phyloP scores from a whole-genome alignment of 768 basidiomycete genomes.

The Kwoniella sp. region DNA sequence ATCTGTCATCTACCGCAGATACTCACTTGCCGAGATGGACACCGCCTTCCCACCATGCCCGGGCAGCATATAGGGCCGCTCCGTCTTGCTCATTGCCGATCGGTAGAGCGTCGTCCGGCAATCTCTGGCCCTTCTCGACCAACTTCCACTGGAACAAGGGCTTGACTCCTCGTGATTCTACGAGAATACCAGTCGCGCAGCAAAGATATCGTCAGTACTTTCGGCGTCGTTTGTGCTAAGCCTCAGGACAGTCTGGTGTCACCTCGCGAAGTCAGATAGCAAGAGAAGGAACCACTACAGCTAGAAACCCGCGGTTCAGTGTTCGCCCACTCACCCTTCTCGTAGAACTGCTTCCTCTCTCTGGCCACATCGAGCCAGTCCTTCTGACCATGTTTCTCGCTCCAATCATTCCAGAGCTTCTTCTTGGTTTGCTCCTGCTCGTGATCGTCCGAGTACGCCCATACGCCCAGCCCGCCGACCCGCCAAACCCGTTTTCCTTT shows the following conservation, averaged over 20 bases:
- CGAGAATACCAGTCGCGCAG: not conserved
- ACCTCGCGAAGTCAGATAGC: no score
- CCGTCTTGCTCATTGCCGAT: conserved; percentile 48
- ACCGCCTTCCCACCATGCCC: conserved; percentile 51
- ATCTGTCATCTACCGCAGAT: not conserved
- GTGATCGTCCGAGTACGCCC: conserved; percentile 37
- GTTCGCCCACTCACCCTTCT: conserved; percentile 27
- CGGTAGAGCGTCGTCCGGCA: conserved; percentile 48
- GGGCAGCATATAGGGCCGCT: conserved; percentile 40
- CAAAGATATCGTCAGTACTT: conserved; percentile 6
- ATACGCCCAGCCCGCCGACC: conserved; percentile 46
- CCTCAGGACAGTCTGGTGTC: no score
- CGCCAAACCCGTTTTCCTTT: conserved; percentile 44
- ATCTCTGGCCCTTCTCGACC: conserved; percentile 38
- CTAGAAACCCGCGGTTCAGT: not conserved
- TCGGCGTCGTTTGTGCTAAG: not conserved
- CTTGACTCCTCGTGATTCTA: conserved; percentile 44
- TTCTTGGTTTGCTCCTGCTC: conserved; percentile 32
- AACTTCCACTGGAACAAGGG: conserved; percentile 52
- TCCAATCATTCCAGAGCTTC: conserved; percentile 39
- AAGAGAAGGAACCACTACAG: no score
- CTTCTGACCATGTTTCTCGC: conserved; percentile 29
- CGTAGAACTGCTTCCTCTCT: conserved; percentile 42
- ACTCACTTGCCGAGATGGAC: conserved; percentile 53
- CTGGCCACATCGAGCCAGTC: conserved; percentile 41